Percentiles rank a stretch among this genome's conserved stretches.
Evolutionary conservation across 1,139 yeast genomes (phyloP).

Genomic region (Yamadazyma buinensis): DNA sequence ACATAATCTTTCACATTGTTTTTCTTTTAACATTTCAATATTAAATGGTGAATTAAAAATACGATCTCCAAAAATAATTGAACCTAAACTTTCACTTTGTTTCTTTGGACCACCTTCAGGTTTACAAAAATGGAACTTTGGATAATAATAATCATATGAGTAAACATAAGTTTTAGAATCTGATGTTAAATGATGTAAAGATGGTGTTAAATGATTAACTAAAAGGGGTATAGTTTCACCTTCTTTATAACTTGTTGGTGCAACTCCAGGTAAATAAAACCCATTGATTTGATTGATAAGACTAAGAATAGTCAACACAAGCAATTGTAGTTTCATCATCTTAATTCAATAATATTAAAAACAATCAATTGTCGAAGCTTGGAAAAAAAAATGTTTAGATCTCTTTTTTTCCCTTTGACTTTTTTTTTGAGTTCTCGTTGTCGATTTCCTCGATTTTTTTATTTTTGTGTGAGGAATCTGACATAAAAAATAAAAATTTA

Average conservation of each 20-base stretch:
- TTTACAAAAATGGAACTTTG: constrained; percentile 76
- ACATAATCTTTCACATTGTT: constrained; percentile 66
- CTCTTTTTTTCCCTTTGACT: not conserved
- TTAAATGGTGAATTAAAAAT: constrained; percentile 90
- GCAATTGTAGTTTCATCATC: not conserved
- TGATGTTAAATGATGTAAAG: constrained; percentile 47
- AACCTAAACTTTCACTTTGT: constrained; percentile 88
- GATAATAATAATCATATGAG: constrained; percentile 83
- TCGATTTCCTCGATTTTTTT: too few relatives aligned
- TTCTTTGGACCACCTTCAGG: constrained; percentile 68
- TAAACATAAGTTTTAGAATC: constrained; percentile 54
- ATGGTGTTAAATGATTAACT: constrained; percentile 89
- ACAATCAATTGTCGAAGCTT: too few relatives aligned
- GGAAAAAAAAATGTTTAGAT: not conserved
- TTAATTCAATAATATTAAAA: too few relatives aligned
- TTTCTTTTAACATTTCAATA: constrained; percentile 70
- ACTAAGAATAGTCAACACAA: not conserved
- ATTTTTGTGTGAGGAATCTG: too few relatives aligned
- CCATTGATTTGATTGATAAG: constrained; percentile 27
- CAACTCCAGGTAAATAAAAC: constrained; percentile 91
- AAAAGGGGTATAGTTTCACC: constrained; percentile 72
- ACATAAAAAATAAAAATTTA: too few relatives aligned
- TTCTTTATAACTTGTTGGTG: constrained; percentile 79
- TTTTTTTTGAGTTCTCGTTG: not conserved
- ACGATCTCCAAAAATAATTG: constrained; percentile 92